Base-by-base conservation (phyloP, 2,329 filamentous ascomycete genomes). In the Xylaria sp. region DNA sequence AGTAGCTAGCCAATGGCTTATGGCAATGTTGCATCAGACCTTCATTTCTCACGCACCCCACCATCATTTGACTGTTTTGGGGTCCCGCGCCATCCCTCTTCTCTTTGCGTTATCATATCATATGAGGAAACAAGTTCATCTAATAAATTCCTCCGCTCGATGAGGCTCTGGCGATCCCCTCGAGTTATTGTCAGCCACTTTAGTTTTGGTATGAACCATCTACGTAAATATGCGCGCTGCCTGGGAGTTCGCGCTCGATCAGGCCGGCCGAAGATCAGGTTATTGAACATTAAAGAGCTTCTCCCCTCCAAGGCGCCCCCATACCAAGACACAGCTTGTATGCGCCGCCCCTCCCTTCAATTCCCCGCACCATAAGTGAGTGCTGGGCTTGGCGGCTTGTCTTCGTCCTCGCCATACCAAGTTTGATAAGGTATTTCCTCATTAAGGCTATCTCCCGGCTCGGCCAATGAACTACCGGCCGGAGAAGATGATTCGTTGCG, bases 351-450 rank as follows among this genome's bases (percentile, higher is more conserved):
- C 45, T 59, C 45, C 47, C 51, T 39, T 59, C 47, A 55, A 64
- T 69, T 64, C 61, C 64, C 67, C 67, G 64, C 67, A 67, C 54
- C 47, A 53, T 22, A 42, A 60, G 22, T 45, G 47, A 60, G 22
- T 45, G 47, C 54, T 60, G 66, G 67, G 57, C 53, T 69, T 61
- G 62, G 61, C 71, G 69, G 67, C 56, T 68, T 63, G 65, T 66
- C 27, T 36, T 49, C 45, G 22, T 45, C 47, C 54, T 63, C 51
- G 27, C 63, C 63, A 56, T 56, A 36, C 58, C 65, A 42, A 63
- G 44, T 61, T 63, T 61, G 73, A 74, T 75, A 73, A 74, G 69
- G 61, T 72, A 72, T 72, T 74, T 72, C 73, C 73, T 65, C 39
- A 71, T 73, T 67, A 11, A 68, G 72, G 61, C 31, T 65, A 62